phyloP scores from a whole-genome alignment of 805 yeast genomes.

The Saccharomycopsis synnaedendra region DNA sequence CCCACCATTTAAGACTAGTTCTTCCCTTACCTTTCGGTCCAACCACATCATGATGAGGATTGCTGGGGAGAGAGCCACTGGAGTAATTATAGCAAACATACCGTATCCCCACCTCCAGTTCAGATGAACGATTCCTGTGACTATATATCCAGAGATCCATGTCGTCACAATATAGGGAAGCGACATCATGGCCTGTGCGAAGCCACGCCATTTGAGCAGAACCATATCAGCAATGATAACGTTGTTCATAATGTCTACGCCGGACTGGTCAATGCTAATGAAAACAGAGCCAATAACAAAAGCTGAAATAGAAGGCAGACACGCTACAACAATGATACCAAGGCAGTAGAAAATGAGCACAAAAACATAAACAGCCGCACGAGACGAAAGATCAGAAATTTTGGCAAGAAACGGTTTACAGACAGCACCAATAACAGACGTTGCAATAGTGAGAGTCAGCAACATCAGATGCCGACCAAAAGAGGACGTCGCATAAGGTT shows the following conservation, averaged over 20 bases:
- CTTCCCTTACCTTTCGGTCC: slow-evolving; percentile 24
- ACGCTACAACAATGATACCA: slow-evolving; percentile 28
- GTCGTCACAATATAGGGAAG: slow-evolving; percentile 31
- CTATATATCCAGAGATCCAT: slow-evolving; percentile 33
- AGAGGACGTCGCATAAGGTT: slow-evolving; percentile 30
- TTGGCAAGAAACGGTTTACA: slow-evolving; percentile 30
- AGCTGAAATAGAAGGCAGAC: slow-evolving; percentile 24
- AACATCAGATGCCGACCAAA: slow-evolving; percentile 30
- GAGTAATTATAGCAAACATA: slow-evolving; percentile 35
- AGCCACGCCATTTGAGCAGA: slow-evolving; percentile 28
- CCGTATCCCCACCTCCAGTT: slow-evolving; percentile 48
- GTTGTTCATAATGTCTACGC: slow-evolving; percentile 25
- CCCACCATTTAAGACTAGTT: slow-evolving; percentile 10
- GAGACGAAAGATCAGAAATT: slow-evolving; percentile 29
- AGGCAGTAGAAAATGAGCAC: slow-evolving; percentile 24
- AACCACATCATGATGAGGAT: slow-evolving; percentile 24
- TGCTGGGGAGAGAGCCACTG: slow-evolving; percentile 28
- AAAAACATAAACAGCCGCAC: slow-evolving; percentile 27
- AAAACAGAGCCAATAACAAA: slow-evolving; percentile 28
- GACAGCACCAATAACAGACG: slow-evolving; percentile 28
- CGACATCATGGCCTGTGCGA: slow-evolving; percentile 25
- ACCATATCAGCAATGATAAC: slow-evolving; percentile 29
- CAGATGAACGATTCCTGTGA: slow-evolving; percentile 21
- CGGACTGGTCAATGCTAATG: slow-evolving; percentile 28
- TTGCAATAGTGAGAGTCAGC: slow-evolving; percentile 29